Evolutionary conservation across 2,329 filamentous ascomycete species (phyloP), one percentile per base, ranked within the genome.

Genomic region (Colletotrichum chrysophilum): DNA sequence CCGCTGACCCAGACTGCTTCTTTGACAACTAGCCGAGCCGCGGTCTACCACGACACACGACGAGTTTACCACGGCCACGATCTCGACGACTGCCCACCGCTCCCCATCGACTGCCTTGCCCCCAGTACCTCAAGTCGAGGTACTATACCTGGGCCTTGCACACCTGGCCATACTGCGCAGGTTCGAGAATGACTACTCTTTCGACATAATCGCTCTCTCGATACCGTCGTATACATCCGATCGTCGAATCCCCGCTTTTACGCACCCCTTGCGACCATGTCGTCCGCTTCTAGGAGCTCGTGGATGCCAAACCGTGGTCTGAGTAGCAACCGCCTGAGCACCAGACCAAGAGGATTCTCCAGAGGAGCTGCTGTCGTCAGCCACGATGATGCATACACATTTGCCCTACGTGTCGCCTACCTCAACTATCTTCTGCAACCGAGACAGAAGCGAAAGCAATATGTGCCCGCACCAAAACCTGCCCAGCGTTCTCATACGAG

Each of bases 351-450:
- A 77, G 82, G 86, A 12, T 81, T 83, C 38, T 91, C 91, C 64
- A 86, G 84, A 77, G 84, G 86, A 62, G 64, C 69, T 24, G 38
- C 66, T 34, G 82, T 87, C 70, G 88, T 93, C 78, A 89, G 88
- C 79, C 89, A 91, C 83, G 94, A 97, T 80, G 95, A 98, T 85
- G 96, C 95, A 82, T 98, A 97, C 86, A 94, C 93, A 78, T 98
- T 95, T 86, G 96, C 96, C 80, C 92, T 99, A 70, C 94, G 97
- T 77, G 93, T 95, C 79, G 96, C 96, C 79, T 98, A 95, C 85
- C 94, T 99, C 74, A 91, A 96, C 85, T 97, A 99, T 85, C 93
- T 98, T 60, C 91, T 99, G 68, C 96, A 98, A 83, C 96, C 97
- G 77, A 94, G 96, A 82, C 91, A 95, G 81, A 97, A 96, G 86